A percentile compares a stretch with the other conserved stretches of the same genome.
phyloP scores from a whole-genome alignment of 2,329 filamentous ascomycete genomes.

The Orbilia blumenaviensis region DNA sequence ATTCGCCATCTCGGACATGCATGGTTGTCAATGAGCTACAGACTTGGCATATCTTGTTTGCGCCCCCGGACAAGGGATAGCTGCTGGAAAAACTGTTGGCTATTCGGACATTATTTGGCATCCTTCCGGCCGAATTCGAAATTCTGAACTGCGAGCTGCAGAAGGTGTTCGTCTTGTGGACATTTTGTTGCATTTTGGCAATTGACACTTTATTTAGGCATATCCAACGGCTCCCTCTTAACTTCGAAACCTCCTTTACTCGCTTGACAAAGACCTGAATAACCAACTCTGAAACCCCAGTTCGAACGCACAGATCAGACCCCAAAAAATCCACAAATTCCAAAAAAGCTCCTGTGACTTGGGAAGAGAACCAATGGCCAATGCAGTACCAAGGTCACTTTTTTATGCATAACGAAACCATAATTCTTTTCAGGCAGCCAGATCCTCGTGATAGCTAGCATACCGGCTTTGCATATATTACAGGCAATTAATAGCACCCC shows the following conservation, averaged over 20 bases:
- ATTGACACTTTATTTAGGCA: constrained; percentile 44
- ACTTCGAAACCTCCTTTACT: constrained; percentile 30
- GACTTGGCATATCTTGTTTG: constrained; percentile 1
- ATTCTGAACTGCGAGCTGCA: background rate
- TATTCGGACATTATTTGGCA: constrained; percentile 16
- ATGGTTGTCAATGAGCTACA: constrained; percentile 32
- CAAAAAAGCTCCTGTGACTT: background rate
- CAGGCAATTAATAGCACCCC: constrained; percentile 11
- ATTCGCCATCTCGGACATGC: background rate
- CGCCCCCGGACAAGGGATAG: constrained; percentile 23
- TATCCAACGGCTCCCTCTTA: constrained; percentile 31
- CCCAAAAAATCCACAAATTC: background rate
- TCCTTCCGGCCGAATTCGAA: background rate
- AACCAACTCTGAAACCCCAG: constrained; percentile 31
- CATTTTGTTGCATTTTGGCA: constrained; percentile 44
- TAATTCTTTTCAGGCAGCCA: constrained; percentile 35
- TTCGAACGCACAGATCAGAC: constrained; percentile 30
- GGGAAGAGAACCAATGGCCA: background rate
- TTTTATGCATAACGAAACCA: constrained; percentile 19
- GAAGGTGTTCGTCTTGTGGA: background rate
- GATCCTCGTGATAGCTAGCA: constrained; percentile 32
- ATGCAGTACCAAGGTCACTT: constrained; percentile 14
- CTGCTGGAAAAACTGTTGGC: constrained; percentile 30
- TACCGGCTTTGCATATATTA: constrained; percentile 35
- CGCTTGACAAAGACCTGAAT: constrained; percentile 49